These are phyloP conservation scores for Kwoniella shandongensis DNA, from an alignment of 768 basidiomycete genomes.

Conservation along the genomic window DNA sequence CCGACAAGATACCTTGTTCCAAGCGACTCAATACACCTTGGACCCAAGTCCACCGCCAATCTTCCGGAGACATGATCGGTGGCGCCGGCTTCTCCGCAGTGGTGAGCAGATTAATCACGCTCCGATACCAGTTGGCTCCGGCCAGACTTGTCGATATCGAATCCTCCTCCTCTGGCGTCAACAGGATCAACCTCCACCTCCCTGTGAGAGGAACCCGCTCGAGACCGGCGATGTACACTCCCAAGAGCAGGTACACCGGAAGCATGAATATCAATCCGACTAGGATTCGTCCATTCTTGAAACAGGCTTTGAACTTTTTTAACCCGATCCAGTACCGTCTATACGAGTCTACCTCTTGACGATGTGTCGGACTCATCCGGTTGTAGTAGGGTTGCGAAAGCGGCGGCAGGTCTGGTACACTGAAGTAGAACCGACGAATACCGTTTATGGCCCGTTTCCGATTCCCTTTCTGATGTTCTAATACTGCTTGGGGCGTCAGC, in stretches of 20 bases:
- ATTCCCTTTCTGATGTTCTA: conserved; percentile 3
- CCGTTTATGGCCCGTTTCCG: not conserved
- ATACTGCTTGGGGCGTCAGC: conserved; percentile 6
- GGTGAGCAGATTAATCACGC: conserved; percentile 75
- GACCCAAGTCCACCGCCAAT: conserved; percentile 93
- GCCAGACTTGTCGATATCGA: conserved; percentile 77
- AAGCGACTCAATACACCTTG: conserved; percentile 72
- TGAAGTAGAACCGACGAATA: conserved; percentile 19
- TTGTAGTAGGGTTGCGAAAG: conserved; percentile 29
- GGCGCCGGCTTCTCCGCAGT: conserved; percentile 61
- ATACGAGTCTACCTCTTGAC: conserved; percentile 27
- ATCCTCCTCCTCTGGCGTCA: conserved; percentile 91
- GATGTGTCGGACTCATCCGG: conserved; percentile 20
- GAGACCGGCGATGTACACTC: conserved; percentile 39
- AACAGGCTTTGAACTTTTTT: conserved; percentile 27
- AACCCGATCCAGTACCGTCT: conserved; percentile 36
- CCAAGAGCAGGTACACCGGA: conserved; percentile 37
- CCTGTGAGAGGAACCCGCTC: conserved; percentile 51
- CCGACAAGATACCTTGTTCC: conserved; percentile 69
- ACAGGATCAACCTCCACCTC: conserved; percentile 78
- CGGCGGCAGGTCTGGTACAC: conserved; percentile 41
- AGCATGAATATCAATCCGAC: conserved; percentile 32
- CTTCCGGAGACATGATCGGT: conserved; percentile 66
- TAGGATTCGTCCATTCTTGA: conserved; percentile 21
- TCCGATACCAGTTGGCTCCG: conserved; percentile 81